phyloP scores from a whole-genome alignment of 1,284 basidiomycete genomes.

The Hemileia vastatrix region DNA sequence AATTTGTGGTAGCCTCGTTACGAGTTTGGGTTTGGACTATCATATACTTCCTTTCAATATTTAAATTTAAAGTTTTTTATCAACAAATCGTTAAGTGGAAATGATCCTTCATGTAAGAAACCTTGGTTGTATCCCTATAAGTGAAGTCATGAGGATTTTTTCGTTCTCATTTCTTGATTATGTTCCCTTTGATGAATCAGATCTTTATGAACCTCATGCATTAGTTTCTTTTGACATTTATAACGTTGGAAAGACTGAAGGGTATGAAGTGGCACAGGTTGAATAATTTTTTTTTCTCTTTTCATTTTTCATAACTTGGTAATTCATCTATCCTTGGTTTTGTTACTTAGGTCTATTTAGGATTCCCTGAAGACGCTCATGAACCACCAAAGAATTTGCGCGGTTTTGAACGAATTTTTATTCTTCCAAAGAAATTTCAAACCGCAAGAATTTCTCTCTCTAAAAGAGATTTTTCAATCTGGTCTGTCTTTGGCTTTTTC shows the following conservation, averaged over 20 bases:
- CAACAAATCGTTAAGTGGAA: neutral
- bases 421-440: constrained; percentile 11
- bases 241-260: constrained; percentile 4
- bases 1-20: constrained; percentile 23
- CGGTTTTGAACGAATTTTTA: constrained; percentile 32
- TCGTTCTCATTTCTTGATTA: too few relatives aligned
- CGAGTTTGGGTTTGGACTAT: constrained; percentile 18
- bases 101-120: too few relatives aligned
- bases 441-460: neutral
- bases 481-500: too few relatives aligned
- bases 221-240: neutral
- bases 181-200: too few relatives aligned
- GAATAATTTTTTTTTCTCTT: neutral
- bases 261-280: constrained; percentile 19
- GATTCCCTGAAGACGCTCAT: constrained; percentile 14
- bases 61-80: neutral
- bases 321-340: too few relatives aligned
- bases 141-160: too few relatives aligned
- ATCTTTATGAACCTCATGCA: too few relatives aligned
- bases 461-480: constrained; percentile 11
- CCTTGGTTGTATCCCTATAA: too few relatives aligned
- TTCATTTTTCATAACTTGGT: neutral
- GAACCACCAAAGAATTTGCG: constrained; percentile 30
- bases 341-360: constrained; percentile 7
- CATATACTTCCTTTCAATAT: constrained; percentile 19